These are phyloP conservation scores for Xylariaceae sp. DNA, from an alignment of 2,329 filamentous ascomycete genomes.

Conservation along the genomic window DNA sequence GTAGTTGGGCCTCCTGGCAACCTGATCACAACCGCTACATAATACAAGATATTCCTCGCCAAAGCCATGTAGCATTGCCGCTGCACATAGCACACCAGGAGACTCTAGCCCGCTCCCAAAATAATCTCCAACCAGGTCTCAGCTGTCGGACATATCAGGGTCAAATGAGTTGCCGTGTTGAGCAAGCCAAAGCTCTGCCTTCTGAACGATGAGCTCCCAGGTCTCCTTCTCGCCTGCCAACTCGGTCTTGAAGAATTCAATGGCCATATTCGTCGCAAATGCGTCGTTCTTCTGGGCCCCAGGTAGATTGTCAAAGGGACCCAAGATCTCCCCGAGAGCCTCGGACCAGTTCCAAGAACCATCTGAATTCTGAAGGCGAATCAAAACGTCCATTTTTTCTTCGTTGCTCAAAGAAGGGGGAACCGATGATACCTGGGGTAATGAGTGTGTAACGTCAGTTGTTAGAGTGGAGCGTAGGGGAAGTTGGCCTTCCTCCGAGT, in stretches of 20 bases:
- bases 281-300: neutral
- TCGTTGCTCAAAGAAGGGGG: neutral
- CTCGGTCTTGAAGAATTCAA: slow-evolving; percentile 4
- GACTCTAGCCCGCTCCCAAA: too few relatives aligned
- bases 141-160: too few relatives aligned
- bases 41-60: too few relatives aligned
- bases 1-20: too few relatives aligned
- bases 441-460: too few relatives aligned
- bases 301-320: neutral
- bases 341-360: slow-evolving; percentile 11
- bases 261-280: slow-evolving; percentile 5
- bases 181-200: slow-evolving; percentile 8
- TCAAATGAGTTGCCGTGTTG: neutral
- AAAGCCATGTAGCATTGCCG: too few relatives aligned
- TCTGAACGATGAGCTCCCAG: slow-evolving; percentile 12
- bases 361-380: slow-evolving; percentile 12
- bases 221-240: slow-evolving; percentile 2
- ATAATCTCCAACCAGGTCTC: neutral
- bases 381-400: slow-evolving; percentile 8
- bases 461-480: too few relatives aligned
- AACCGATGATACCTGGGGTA: neutral
- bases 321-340: neutral
- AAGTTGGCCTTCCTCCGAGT: too few relatives aligned
- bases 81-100: too few relatives aligned
- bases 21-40: too few relatives aligned